Base-by-base conservation (phyloP, 2,329 filamentous ascomycete genomes). In the Colletotrichum lini region DNA sequence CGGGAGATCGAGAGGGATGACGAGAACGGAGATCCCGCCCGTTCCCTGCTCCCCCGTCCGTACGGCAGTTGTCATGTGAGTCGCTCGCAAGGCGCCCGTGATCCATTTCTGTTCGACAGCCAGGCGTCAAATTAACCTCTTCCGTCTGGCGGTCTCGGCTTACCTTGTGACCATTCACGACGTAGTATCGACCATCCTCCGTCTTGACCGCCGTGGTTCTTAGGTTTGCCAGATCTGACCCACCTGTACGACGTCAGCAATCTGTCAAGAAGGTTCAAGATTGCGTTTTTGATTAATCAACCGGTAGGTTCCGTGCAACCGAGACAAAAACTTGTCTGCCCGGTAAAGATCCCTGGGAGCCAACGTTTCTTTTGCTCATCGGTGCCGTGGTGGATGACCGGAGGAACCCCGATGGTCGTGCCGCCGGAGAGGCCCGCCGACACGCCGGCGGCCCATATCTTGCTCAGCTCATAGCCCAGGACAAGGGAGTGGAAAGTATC, bases 291-390 rank as follows among this genome's bases (percentile, higher is more conserved):
- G 21, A 8, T 9, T 13, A 52, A 91, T 0, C 88, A 87, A 70
- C 87, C 88, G 80, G 75, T 63, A 0, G 90, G 90, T 77, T 93
- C 90, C 1, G 90, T 92, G 67, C 92, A 89, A 1, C 89, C 90
- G 16, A 92, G 79, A 75, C 88, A 91, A 75, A 92, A 91, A 64
- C 86, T 85, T 5, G 89, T 87, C 65, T 88, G 83, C 70, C 89
- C 88, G 15, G 79, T 84, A 50, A 90, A 89, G 42, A 92, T 81
- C 0, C 84, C 86, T 1, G 88, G 89, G 8, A 92, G 80, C 85
- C 88, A 92, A 50, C 83, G 83, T n/a, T 75, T 79, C 77, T 89
- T 89, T 79, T 92, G 90, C 76, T 85, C 85, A 42, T 85, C 80
- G 0, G 85, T 91, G 2, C 91, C 91, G 75, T 89, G 89, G 61